Percentiles rank a stretch among this genome's conserved stretches.
Conservation (phyloP, 225 moss, liverwort and hornwort genomes). For the Physcomitrium patens region DNA sequence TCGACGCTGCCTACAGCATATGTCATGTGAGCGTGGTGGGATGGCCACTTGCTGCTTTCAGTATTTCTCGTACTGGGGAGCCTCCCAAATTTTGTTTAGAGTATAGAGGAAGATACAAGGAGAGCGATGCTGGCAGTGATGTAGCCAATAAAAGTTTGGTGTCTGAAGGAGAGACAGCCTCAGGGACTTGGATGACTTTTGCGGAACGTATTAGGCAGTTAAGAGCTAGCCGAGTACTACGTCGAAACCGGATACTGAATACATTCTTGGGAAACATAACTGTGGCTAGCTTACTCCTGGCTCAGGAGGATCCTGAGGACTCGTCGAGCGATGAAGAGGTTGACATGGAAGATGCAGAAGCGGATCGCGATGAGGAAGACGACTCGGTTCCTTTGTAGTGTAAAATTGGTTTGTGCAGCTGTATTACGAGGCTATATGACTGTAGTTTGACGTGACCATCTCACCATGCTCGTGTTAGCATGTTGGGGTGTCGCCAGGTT, state of each 20-base stretch:
- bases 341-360: slow-evolving; percentile 27
- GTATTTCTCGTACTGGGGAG: slow-evolving; percentile 37
- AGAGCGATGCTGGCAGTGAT: slow-evolving; percentile 35
- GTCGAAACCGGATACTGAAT: slow-evolving; percentile 52
- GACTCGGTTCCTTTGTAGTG: slow-evolving; percentile 29
- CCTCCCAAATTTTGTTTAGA: slow-evolving; percentile 52
- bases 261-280: slow-evolving; percentile 36
- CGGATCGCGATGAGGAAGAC: slow-evolving; percentile 38
- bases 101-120: slow-evolving; percentile 39
- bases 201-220: slow-evolving; percentile 19
- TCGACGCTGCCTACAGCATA: slow-evolving; percentile 42
- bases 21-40: slow-evolving; percentile 69
- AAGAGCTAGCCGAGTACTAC: slow-evolving; percentile 38
- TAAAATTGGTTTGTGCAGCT: slow-evolving; percentile 21
- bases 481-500: too few species aligned
- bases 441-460: slow-evolving; percentile 25
- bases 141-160: slow-evolving; percentile 33
- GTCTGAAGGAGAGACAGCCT: slow-evolving; percentile 33
- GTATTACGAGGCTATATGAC: slow-evolving; percentile 10
- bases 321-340: slow-evolving; percentile 52
- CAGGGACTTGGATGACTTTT: slow-evolving; percentile 60
- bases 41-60: slow-evolving; percentile 51
- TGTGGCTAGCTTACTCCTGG: slow-evolving; percentile 58
- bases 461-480: background rate
- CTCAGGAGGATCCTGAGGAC: slow-evolving; percentile 46